Evolutionary conservation across 2,329 filamentous ascomycete species (phyloP), one percentile per base, ranked within the genome.

Genomic region (Fusarium sp.): DNA sequence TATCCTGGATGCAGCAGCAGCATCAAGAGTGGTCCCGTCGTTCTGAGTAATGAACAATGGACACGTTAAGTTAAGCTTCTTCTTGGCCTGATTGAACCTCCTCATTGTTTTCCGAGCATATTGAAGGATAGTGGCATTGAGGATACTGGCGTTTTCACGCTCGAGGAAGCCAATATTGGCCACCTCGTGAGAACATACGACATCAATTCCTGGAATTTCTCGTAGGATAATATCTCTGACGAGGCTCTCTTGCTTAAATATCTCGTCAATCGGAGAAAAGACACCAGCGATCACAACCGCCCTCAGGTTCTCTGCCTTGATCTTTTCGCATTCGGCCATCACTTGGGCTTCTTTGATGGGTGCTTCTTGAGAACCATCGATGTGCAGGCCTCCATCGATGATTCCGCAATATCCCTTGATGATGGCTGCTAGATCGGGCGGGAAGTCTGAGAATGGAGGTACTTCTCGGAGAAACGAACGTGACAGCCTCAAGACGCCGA

Each of bases 61-160:
- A 46, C 81, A 83, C 5, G 77, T 77, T 13, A 85, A 82, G 5
- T 75, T 67, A 8, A 88, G 78, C 16, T 80, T 80, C 38, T 77
- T 75, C 77, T 87, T 85, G 23, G 87, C 86, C 30, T 75, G 74
- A 33, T 80, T 77, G 70, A 88, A 88, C 6, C 82, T 81, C 5
- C 77, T 75, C 57, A 88, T 85, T 1, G 86, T 88, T 47, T 80
- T 82, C 19, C 81, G 81, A 0, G 87, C 86, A 64, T 86, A 85
- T 13, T 80, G 77, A 23, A 87, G 79, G 32, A 89, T 84, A 23
- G 86, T 83, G 5, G 86, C 87, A 70, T 89, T 89, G 52, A 89
- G 80, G 28, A 89, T 88, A 12, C 83, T 83, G 6, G 87, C 86
- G 71, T 88, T 88, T 74, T 88, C 87, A 16, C 87, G 82, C 68